These are phyloP conservation scores for Beauveria sp. DNA, from an alignment of 2,329 filamentous ascomycete species.

Conservation along the genomic window DNA sequence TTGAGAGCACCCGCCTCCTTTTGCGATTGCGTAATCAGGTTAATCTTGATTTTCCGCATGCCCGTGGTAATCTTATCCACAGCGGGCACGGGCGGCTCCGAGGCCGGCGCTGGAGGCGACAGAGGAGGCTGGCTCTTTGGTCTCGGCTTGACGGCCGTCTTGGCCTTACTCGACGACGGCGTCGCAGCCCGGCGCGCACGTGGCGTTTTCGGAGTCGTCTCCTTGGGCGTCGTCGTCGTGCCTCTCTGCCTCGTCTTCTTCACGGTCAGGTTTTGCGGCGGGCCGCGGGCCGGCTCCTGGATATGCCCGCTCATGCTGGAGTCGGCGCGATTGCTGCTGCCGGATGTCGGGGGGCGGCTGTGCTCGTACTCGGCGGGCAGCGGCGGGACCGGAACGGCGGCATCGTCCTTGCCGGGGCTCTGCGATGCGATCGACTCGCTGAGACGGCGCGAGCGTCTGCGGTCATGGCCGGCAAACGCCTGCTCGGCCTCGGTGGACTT, in stretches of 20 bases:
- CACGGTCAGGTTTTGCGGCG: slow-evolving; percentile 32
- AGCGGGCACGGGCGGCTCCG: background rate
- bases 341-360: slow-evolving; percentile 15
- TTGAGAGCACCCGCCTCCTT: slow-evolving; percentile 36
- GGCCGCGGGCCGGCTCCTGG: slow-evolving; percentile 24
- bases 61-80: slow-evolving; percentile 49
- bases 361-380: slow-evolving; percentile 12
- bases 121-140: slow-evolving; percentile 5
- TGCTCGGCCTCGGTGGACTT: slow-evolving; percentile 3
- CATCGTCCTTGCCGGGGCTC: slow-evolving; percentile 15
- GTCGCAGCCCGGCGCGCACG: slow-evolving; percentile 4
- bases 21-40: slow-evolving; percentile 50
- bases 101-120: background rate
- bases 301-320: slow-evolving; percentile 34
- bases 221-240: slow-evolving; percentile 26
- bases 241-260: slow-evolving; percentile 53
- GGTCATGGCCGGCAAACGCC: background rate
- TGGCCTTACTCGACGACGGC: slow-evolving; percentile 12
- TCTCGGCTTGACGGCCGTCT: slow-evolving; percentile 11
- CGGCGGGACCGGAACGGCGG: slow-evolving; percentile 13
- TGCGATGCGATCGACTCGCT: slow-evolving; percentile 38
- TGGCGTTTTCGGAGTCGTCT: slow-evolving; percentile 20
- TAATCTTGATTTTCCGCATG: slow-evolving; percentile 58
- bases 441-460: slow-evolving; percentile 34
- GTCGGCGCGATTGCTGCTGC: slow-evolving; percentile 24